Conservation (phyloP, 2,329 filamentous ascomycete genomes). For the Penicillium psychrosexuale region DNA sequence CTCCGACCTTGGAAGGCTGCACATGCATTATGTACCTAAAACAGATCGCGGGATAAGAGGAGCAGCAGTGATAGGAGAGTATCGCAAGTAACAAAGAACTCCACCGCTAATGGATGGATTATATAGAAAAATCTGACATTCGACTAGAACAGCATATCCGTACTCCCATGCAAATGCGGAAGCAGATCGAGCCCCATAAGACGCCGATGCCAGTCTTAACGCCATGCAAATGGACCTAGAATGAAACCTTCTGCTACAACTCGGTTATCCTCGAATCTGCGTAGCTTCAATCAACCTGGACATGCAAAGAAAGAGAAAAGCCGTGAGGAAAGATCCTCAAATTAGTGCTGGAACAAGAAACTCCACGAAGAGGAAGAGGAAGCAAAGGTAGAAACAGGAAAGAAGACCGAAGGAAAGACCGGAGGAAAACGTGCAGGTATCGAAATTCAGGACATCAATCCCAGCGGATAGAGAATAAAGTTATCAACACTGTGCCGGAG, state of each 20-base stretch:
- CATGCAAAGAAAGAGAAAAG: not conserved
- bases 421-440: conserved; percentile 7
- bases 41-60: not conserved
- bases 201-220: not conserved
- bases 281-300: not conserved
- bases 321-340: not conserved
- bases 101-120: not conserved
- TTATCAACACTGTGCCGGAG: conserved; percentile 2
- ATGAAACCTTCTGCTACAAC: not conserved
- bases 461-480: conserved; percentile 3
- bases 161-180: not conserved
- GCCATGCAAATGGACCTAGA: not conserved
- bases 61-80: no score
- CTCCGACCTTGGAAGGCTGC: not conserved
- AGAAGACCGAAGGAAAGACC: conserved; percentile 1
- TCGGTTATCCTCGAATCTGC: not conserved
- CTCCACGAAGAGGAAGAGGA: not conserved
- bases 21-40: not conserved
- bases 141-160: not conserved
- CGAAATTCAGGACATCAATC: conserved; percentile 7
- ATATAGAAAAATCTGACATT: not conserved
- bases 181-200: not conserved
- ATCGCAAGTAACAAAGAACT: not conserved
- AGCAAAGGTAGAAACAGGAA: not conserved
- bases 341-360: not conserved